Evolutionary conservation across 2,329 filamentous ascomycete species (phyloP).

Genomic region (Dactylellina haptotyla): DNA sequence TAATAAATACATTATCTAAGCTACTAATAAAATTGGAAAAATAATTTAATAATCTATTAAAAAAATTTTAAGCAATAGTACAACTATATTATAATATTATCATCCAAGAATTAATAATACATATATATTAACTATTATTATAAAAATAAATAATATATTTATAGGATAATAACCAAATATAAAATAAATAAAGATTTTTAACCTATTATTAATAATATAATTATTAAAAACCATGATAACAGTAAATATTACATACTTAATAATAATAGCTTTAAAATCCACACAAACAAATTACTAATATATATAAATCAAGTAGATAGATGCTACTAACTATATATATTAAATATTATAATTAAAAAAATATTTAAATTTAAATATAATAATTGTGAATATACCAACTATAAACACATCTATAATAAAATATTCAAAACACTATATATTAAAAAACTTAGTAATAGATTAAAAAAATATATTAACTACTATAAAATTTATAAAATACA

Average conservation of each 20-base stretch:
- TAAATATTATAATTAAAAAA: background rate
- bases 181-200: conserved; percentile 1
- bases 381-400: background rate
- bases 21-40: background rate
- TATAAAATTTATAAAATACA: conserved; percentile 16
- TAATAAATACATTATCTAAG: background rate
- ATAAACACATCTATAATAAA: conserved; percentile 15
- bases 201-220: background rate
- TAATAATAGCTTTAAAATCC: background rate
- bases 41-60: background rate
- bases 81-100: background rate
- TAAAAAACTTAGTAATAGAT: background rate
- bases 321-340: background rate
- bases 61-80: background rate
- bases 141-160: conserved; percentile 3
- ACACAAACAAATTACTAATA: background rate
- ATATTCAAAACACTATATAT: conserved; percentile 6
- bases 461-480: conserved; percentile 9
- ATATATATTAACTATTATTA: conserved; percentile 3
- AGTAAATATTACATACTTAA: background rate
- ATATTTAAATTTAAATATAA: conserved; percentile 1
- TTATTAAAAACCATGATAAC: background rate
- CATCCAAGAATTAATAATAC: background rate
- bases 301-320: conserved; percentile 3
- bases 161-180: background rate